Base-by-base conservation (phyloP, 352 stramenopile species). In the Phytophthora citricola region DNA sequence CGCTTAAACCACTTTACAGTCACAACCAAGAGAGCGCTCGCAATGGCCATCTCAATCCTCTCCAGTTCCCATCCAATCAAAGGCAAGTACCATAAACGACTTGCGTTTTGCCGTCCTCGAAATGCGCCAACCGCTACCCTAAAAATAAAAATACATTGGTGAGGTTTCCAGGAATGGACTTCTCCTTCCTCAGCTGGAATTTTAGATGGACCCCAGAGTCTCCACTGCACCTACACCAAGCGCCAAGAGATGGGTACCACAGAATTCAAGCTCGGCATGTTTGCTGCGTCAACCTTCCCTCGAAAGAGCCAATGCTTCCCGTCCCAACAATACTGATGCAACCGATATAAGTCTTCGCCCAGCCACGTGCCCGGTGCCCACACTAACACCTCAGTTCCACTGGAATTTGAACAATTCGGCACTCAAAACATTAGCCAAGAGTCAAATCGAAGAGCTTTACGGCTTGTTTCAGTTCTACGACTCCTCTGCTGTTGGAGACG, bases 401-500 rank as follows among this genome's bases (percentile, higher is more conserved):
- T 89, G 79, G 79, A 86, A 84, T 40, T 56, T 89, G 3, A 89
- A 89, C 58, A 59, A 68, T 9, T 71, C 34, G 5, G 77, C 75
- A 9, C 38, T 83, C 4, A 44, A 74, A 38, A 62, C 53, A 14
- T 58, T 89, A 22, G 58, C 57, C 2, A 22, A 58, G 7, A 20
- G 45, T 4, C 75, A 89, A 20, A 47, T 81, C 5, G 47, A 64
- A 22, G 48, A 81, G 32, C 68, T 87, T 12, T 85, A 91, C 39
- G 53, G 70, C 10, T 34, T 89, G 22, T 89, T 89, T 57, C 57
- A 63, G 12, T 87, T 91, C 54, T 91, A 89, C 61, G 77, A 89
- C 46, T 89, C 81, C 2, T 89, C 81, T 5, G 55, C 58, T 29
- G 14, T 59, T 15, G 77, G 72, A 7, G 81, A 89, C 57, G 27